These are phyloP conservation scores for Ambrosia trifida DNA, from an alignment of 129 eudicot genomes.

Conservation along the genomic window DNA sequence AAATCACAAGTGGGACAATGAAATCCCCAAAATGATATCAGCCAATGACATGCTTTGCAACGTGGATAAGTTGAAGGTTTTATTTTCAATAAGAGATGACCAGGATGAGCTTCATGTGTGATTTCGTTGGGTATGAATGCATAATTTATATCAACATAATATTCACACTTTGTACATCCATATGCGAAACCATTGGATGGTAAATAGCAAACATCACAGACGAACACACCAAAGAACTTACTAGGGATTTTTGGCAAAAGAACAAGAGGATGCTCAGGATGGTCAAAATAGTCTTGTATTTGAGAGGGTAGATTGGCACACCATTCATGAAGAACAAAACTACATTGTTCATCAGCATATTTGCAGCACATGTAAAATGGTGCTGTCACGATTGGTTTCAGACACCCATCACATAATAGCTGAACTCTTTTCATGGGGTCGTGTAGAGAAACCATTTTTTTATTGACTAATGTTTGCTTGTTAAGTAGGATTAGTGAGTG, in stretches of 20 bases:
- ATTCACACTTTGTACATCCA: not conserved
- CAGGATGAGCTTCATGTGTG: not conserved
- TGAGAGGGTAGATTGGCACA: conserved; percentile 4
- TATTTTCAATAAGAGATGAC: not conserved
- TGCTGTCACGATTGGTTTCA: conserved; percentile 1
- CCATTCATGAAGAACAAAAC: conserved; percentile 14
- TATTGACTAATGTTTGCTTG: not conserved
- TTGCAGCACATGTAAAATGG: conserved; percentile 9
- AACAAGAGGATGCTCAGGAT: too few relatives aligned
- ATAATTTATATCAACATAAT: not conserved
- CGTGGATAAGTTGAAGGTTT: not conserved
- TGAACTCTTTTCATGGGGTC: conserved; percentile 3
- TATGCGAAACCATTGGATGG: conserved; percentile 4
- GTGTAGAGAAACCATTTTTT: too few relatives aligned
- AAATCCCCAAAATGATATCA: not conserved
- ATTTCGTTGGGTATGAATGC: not conserved
- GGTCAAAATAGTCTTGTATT: not conserved
- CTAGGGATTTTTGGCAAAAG: too few relatives aligned
- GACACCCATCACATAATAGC: not conserved
- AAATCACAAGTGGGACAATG: not conserved
- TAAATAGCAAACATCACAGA: not conserved
- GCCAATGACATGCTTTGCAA: not conserved
- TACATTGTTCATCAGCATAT: not conserved
- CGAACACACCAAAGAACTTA: too few relatives aligned
- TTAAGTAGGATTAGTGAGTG: not conserved